phyloP scores from a whole-genome alignment of 179 eudicot genomes.

The Amaranthus tricolor region DNA sequence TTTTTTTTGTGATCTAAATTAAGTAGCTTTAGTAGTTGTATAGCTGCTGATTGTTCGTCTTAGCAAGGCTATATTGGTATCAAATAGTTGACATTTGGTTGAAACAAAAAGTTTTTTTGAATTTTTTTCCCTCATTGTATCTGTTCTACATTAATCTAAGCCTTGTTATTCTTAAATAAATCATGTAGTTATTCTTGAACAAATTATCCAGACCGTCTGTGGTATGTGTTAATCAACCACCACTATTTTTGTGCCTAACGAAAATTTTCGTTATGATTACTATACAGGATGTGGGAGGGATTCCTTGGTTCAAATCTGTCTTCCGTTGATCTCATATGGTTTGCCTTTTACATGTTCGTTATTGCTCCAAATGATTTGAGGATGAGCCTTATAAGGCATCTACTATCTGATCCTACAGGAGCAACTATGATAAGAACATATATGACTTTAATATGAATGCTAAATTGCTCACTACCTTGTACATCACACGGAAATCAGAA shows the following conservation, averaged over 20 bases:
- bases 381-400: conserved; percentile 71
- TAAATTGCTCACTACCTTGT: not conserved
- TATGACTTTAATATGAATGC: conserved; percentile 35
- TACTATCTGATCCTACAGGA: conserved; percentile 92
- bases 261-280: not conserved
- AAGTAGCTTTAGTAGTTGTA: not conserved
- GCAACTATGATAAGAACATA: conserved; percentile 77
- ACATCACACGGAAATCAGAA: not conserved
- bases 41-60: not conserved
- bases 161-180: too few relatives aligned
- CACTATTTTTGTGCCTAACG: not conserved
- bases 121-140: not conserved
- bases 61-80: not conserved
- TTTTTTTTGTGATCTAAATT: too few relatives aligned
- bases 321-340: conserved; percentile 69
- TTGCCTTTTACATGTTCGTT: conserved; percentile 87
- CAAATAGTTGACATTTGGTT: not conserved
- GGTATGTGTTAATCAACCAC: too few relatives aligned
- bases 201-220: not conserved
- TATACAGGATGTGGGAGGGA: conserved; percentile 93
- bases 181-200: too few relatives aligned
- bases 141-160: not conserved
- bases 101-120: not conserved
- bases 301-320: conserved; percentile 88
- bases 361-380: conserved; percentile 86